Base-by-base conservation (phyloP, 169 alveolate species). In the Plasmodium falciparum region DNA sequence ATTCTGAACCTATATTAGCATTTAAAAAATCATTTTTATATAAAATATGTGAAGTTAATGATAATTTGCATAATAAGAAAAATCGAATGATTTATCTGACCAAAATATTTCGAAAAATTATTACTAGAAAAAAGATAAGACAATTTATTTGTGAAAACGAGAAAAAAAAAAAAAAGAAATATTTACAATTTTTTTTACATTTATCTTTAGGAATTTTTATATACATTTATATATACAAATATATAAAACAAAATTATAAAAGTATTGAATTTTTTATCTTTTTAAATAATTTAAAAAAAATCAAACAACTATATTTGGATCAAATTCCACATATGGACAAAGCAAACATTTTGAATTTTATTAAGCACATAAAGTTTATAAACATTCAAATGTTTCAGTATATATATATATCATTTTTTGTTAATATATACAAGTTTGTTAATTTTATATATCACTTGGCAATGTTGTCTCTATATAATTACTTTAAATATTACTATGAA, bases 121-220 rank as follows among this genome's bases (percentile, higher is more conserved):
- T 80, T 69, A 80, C 50, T 29, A 80, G 83, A 59, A 69, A 66
- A 56, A 43, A 69, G 70, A 69, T 80, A 33, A 80, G 90, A 67
- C 52, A 80, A 54, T 80, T 69, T 47, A 80, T 80, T 56, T 80
- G 90, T 72, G 90, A 80, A 69, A 80, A 80, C 69, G 90, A 69
- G 20, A 80, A 62, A 62, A 80, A 15, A 47, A 58, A 17, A 56
- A 80, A 80, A 39, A 80, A 69, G 15, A 80, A 69, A 29, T 56
- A 80, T 72, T 72, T 80, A 54, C 58, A 72, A 69, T 80, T 69
- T n/a, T 69, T 80, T 80, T 49, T 80, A 47, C 52, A 80, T 49
- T 47, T 80, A 80, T 80, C 83, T 22, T 80, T 80, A n/a, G 90
- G 90, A 13, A 80, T 80, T 56, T 80, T 80, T 69, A 69, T 80